Conservation (phyloP, 768 basidiomycete species). For the Cyclocybe cylindracea region DNA sequence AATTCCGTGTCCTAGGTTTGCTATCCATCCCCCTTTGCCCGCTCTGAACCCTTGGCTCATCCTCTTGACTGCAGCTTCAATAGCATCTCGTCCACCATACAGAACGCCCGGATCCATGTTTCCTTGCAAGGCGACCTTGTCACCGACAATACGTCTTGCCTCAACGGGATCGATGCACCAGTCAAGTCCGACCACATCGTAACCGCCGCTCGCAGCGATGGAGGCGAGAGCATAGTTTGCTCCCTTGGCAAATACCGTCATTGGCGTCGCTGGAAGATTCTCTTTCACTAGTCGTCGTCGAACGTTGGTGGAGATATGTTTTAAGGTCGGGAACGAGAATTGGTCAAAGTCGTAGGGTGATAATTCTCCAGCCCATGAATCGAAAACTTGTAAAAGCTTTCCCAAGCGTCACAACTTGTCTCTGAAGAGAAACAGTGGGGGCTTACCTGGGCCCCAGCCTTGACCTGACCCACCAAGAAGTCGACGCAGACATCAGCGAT, state of each 20-base stretch:
- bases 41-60: constrained; percentile 78
- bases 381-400: constrained; percentile 94
- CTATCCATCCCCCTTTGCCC: constrained; percentile 84
- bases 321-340: constrained; percentile 82
- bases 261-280: constrained; percentile 61
- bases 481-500: constrained; percentile 92
- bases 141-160: constrained; percentile 63
- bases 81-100: constrained; percentile 84
- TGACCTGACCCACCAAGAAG: constrained; percentile 88
- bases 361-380: constrained; percentile 94
- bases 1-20: constrained; percentile 96
- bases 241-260: constrained; percentile 96
- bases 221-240: constrained; percentile 71
- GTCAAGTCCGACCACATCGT: constrained; percentile 89
- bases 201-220: constrained; percentile 65
- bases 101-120: constrained; percentile 90
- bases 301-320: constrained; percentile 72
- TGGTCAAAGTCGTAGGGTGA: constrained; percentile 82
- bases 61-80: constrained; percentile 81
- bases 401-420: background rate
- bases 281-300: constrained; percentile 55
- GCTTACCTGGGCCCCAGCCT: constrained; percentile 92
- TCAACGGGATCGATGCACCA: constrained; percentile 85
- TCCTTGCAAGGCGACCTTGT: constrained; percentile 78
- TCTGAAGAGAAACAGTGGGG: background rate